Percentiles rank a stretch among this genome's conserved stretches.
phyloP scores from a whole-genome alignment of 306 rosid genomes.

The Potentilla sterilis region DNA sequence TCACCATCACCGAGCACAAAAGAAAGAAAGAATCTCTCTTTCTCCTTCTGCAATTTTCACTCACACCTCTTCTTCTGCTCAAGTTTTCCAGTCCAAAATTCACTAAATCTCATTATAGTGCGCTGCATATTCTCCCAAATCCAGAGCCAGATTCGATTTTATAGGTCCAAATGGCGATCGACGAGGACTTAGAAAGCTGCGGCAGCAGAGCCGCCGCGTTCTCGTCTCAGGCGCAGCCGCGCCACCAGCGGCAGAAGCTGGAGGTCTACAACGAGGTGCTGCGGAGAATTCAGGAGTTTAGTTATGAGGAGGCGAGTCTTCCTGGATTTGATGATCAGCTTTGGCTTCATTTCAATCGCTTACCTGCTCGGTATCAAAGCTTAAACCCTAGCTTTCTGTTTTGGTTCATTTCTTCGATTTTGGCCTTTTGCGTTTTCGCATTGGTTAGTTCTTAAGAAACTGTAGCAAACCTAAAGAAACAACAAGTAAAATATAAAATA shows the following conservation, averaged over 20 bases:
- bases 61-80: neutral
- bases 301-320: conserved; percentile 62
- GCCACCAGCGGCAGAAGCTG: conserved; percentile 68
- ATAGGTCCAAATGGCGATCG: conserved; percentile 57
- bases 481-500: no score
- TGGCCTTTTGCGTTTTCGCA: no score
- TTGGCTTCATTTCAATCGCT: conserved; percentile 95
- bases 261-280: conserved; percentile 90
- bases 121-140: conserved; percentile 3
- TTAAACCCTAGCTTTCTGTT: conserved; percentile 20
- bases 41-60: neutral
- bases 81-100: neutral
- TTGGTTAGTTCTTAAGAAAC: neutral
- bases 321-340: conserved; percentile 94
- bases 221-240: conserved; percentile 51
- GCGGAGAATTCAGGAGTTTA: conserved; percentile 64
- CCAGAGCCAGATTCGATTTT: neutral
- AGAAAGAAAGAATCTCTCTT: neutral
- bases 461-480: neutral
- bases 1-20: neutral
- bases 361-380: conserved; percentile 69
- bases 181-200: conserved; percentile 86
- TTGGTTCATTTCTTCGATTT: neutral
- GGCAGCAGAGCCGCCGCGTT: conserved; percentile 66
- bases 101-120: neutral